Evolutionary conservation across 139 green algal genomes (phyloP), one percentile per base, ranked within the genome.

Genomic region (Coelastrella sp.): DNA sequence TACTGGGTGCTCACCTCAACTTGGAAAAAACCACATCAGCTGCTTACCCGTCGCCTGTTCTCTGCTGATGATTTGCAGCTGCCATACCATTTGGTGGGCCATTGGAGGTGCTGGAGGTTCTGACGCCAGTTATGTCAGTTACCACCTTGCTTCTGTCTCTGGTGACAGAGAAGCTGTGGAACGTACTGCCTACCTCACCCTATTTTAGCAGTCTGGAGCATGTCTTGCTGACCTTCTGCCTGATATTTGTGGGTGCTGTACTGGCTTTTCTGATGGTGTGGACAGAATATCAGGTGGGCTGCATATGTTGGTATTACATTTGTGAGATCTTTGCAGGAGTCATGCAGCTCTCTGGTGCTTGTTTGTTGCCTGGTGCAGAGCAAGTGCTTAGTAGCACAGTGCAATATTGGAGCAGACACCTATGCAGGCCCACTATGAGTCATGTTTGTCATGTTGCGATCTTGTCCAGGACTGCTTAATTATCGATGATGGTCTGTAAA

Each of bases 251-350:
- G 13, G 93, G 94, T 0, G 94, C 91, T 0, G 2, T 92, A 11
- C 90, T 98, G 0, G 96, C 95, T 0, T 98, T 98, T 82, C 57
- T 94, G 2, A 98, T 98, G 94, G 95, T 98, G 25, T 91, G 91
- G 83, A 83, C 88, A 1, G 92, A 97, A 86, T 96, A 95, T 67
- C 88, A 89, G 43, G 73, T 88, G 76, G n/a, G n/a, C n/a, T n/a
- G n/a, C n/a, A n/a, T n/a, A n/a, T n/a, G n/a, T n/a, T n/a, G n/a
- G n/a, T n/a, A n/a, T n/a, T n/a, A n/a, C n/a, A n/a, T n/a, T n/a
- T n/a, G n/a, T n/a, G n/a, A n/a, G n/a, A n/a, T n/a, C n/a, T n/a
- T n/a, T n/a, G n/a, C n/a, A n/a, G n/a, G n/a, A n/a, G n/a, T n/a
- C n/a, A n/a, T n/a, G n/a, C n/a, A n/a, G n/a, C n/a, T n/a, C n/a